Evolutionary conservation across 2,329 filamentous ascomycete genomes (phyloP), one percentile per base, ranked within the genome.

Genomic region (Scedosporium aurantiacum): DNA sequence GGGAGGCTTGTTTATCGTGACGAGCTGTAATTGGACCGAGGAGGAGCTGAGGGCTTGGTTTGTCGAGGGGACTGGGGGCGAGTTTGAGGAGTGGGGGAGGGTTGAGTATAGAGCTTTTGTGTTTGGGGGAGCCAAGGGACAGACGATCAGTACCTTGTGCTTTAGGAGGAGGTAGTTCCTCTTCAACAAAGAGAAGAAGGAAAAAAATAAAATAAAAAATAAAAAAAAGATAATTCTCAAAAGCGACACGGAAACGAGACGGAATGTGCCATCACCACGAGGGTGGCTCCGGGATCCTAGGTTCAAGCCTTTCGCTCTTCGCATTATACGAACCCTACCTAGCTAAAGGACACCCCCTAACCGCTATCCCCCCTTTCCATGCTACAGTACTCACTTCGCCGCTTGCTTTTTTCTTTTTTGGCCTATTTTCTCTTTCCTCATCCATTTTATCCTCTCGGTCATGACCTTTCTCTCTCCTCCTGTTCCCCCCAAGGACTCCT

Each of bases 21-120:
- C 94, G 61, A 97, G 91, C 73, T 99, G 94, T 73, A 99, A 99
- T 75, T 99, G 94, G 94, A 97, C 93, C 1, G 91, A 94, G 76
- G 82, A 85, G 47, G 94, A 99, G 77, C 75, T 99, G 68, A 78
- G 81, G 63, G 75, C 75, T 16, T 97, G 93, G 91, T 94, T 97
- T 70, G 84, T 81, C 2, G 67, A 60, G n/a, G 67, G 67, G 25
- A 70, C 70, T 63, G 67, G 65, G 8, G 72, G 73, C 62, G 70
- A 76, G 58, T 79, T 95, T 66, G 76, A 78, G 63, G 82, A 85
- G 62, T 85, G 83, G 60, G 86, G 83, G 1, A 81, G 83, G 66
- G 85, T 96, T 61, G 83, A 87, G 69, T 97, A 97, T 73, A 89
- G 85, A 23, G 88, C 85, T 60, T 97, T 96, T 73, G 88, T 84